Base-by-base conservation (phyloP, 2,329 filamentous ascomycete species). In the Sporothrix inflata region DNA sequence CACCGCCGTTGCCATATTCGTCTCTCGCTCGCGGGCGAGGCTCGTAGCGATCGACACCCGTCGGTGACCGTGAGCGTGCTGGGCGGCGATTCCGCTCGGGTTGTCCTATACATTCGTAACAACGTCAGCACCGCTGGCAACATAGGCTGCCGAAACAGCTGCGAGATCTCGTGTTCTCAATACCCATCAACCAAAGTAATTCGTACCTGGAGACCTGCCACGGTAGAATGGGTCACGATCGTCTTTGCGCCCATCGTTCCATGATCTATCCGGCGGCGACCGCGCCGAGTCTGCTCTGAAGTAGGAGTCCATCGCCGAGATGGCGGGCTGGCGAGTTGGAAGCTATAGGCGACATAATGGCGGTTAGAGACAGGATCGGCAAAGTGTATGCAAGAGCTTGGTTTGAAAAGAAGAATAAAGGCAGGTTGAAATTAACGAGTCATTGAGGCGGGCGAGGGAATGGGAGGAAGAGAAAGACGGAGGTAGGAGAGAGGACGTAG, bases 41-140 rank as follows among this genome's bases (percentile, higher is more conserved):
- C 77, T 94, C 92, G 78, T 95, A 95, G 72, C 92, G 87, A 78
- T 95, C 92, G 73, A 94, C 89, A 16, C 87, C 84, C 24, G 83
- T 83, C 3, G 92, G 92, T 0, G 92, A 95, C 71, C 92, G 89
- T 42, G 91, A 94, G 24, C 86, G 83, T 75, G 91, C 85, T 69
- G 85, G 85, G 53, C 90, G 91, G 67, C 88, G 84, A 69, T 75
- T 78, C 71, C 89, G 85, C 21, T 91, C 89, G 74, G 84, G 84
- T 74, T 84, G 84, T 66, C 85, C 88, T 90, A 75, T 67, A 71
- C 61, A 73, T 71, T 70, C 19, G 67, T 68, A 71, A 27, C 16
- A 51, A 3, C 34, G 55, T 72, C 73, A 42, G 42, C n/a, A 49
- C 38, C 6, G 65, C 27, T 16, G 49, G 19, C 6, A 21, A 16